phyloP scores from a whole-genome alignment of 73 alveolate species.

The Loxodes magnus region DNA sequence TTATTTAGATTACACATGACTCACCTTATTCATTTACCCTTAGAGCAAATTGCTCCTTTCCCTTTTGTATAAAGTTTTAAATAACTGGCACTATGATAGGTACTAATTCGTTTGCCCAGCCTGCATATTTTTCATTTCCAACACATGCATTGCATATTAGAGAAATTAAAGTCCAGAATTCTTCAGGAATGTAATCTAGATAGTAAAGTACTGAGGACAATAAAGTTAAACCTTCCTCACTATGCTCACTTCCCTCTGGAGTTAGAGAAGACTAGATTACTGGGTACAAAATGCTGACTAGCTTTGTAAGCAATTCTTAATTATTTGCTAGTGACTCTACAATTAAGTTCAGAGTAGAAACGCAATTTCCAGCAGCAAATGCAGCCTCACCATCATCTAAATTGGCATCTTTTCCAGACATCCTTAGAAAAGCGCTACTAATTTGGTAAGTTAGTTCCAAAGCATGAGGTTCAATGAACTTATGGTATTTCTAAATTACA shows the following conservation, averaged over 20 bases:
- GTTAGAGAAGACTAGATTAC: conserved; percentile 16
- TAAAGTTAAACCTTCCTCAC: conserved; percentile 48
- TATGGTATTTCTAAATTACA: conserved; percentile 27
- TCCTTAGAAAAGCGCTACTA: conserved; percentile 19
- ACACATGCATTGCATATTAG: too few relatives aligned
- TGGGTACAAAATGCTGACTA: conserved; percentile 26
- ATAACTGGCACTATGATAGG: conserved; percentile 18
- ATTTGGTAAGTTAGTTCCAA: conserved; percentile 31
- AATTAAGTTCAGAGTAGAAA: conserved; percentile 28
- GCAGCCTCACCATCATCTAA: conserved; percentile 60
- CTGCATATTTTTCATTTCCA: too few relatives aligned
- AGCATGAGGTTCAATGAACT: conserved; percentile 46
- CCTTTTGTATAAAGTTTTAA: conserved; percentile 33
- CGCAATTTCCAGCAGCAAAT: conserved; percentile 44
- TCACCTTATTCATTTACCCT: background rate
- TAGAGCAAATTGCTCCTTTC: conserved; percentile 13
- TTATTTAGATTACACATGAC: conserved; percentile 3
- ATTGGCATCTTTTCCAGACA: conserved; percentile 11
- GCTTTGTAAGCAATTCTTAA: conserved; percentile 21
- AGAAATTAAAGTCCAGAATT: too few relatives aligned
- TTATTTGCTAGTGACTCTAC: conserved; percentile 23
- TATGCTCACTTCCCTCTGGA: conserved; percentile 18
- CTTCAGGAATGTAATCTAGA: too few relatives aligned
- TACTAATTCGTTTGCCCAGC: conserved; percentile 29
- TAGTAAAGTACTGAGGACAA: conserved; percentile 36